A percentile compares a stretch with the other conserved stretches of the same genome.
Conservation (phyloP, 768 basidiomycete species). For the Trametes cubensis region DNA sequence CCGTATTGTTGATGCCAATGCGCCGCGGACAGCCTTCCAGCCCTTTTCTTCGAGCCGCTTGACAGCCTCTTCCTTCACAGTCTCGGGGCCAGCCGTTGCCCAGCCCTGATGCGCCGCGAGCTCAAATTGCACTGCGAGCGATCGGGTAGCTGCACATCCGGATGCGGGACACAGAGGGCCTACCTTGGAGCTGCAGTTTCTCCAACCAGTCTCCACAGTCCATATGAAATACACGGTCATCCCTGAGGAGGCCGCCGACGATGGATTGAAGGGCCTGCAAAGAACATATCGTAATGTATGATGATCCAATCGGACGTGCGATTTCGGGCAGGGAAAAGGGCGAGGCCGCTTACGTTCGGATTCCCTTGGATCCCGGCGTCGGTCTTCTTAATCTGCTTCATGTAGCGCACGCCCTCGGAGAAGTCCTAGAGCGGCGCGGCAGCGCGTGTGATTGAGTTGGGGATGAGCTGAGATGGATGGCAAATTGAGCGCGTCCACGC, state of each 20-base stretch:
- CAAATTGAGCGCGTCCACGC: no score
- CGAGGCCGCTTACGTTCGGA: constrained; percentile 11
- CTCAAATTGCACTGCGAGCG: constrained; percentile 38
- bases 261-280: constrained; percentile 37
- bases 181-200: constrained; percentile 44
- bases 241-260: constrained; percentile 43
- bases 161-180: neutral
- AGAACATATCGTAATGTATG: neutral
- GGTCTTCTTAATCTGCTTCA: constrained; percentile 24
- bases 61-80: constrained; percentile 38
- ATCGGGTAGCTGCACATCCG: neutral
- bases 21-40: constrained; percentile 34
- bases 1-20: constrained; percentile 23
- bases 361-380: constrained; percentile 11
- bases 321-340: neutral
- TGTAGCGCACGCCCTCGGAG: constrained; percentile 15
- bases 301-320: neutral
- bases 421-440: constrained; percentile 22
- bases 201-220: constrained; percentile 37
- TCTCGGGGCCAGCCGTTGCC: constrained; percentile 37
- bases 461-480: no score
- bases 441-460: no score
- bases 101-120: constrained; percentile 35
- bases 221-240: constrained; percentile 44
- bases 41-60: constrained; percentile 28